Percentiles rank a stretch among this genome's conserved stretches.
phyloP scores from a whole-genome alignment of 1,139 yeast species.

The Pneumocystis canis region DNA sequence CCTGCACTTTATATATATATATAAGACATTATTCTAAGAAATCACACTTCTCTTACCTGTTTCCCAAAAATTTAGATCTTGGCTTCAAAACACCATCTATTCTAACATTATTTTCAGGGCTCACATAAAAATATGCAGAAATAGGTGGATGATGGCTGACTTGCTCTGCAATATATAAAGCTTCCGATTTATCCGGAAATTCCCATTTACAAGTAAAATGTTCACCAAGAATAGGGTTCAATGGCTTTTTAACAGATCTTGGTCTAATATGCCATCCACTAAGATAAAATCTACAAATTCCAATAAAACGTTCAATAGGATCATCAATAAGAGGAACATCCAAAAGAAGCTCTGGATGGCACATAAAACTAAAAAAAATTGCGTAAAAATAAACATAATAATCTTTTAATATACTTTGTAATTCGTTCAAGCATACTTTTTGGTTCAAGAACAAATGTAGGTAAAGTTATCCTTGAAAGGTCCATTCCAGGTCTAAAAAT shows the following conservation, averaged over 20 bases:
- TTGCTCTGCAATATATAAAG: constrained; percentile 66
- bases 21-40: background rate
- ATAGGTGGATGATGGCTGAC: constrained; percentile 98
- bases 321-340: constrained; percentile 48
- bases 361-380: constrained; percentile 21
- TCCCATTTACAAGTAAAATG: constrained; percentile 81
- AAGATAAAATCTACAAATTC: constrained; percentile 62
- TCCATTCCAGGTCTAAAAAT: constrained; percentile 69
- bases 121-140: constrained; percentile 76
- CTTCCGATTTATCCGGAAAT: constrained; percentile 34
- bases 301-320: constrained; percentile 50
- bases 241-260: constrained; percentile 91
- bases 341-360: constrained; percentile 61
- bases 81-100: constrained; percentile 86
- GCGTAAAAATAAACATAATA: background rate
- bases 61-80: constrained; percentile 75
- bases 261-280: constrained; percentile 98
- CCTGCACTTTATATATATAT: constrained; percentile 38
- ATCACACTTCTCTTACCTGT: constrained; percentile 31
- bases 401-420: constrained; percentile 51
- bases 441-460: constrained; percentile 86
- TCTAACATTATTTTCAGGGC: constrained; percentile 67
- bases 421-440: constrained; percentile 93
- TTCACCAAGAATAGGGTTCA: constrained; percentile 89
- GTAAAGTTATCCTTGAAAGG: constrained; percentile 74